Percentiles rank a stretch among this genome's conserved stretches.
phyloP scores from a whole-genome alignment of 768 basidiomycete species.

The Hebeloma cylindrosporum region DNA sequence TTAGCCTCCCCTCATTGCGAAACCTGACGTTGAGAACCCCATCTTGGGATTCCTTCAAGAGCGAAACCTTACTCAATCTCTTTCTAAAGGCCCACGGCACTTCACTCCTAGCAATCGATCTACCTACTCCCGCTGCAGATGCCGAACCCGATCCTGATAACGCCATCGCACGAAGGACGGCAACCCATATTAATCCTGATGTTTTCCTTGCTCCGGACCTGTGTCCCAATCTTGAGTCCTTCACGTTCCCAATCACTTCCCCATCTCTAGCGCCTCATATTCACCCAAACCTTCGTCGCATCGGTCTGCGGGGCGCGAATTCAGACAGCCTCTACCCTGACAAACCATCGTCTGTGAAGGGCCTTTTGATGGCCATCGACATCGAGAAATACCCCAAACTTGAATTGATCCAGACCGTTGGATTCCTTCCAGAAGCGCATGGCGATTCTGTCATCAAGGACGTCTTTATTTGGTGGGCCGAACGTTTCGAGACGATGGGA shows the following conservation, averaged over 20 bases:
- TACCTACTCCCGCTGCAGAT: constrained; percentile 36
- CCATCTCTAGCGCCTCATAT: constrained; percentile 27
- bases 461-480: constrained; percentile 55
- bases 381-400: constrained; percentile 43
- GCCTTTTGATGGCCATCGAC: constrained; percentile 44
- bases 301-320: constrained; percentile 45
- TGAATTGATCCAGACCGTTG: constrained; percentile 47
- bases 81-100: constrained; percentile 45
- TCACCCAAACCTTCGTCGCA: constrained; percentile 42
- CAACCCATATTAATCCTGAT: constrained; percentile 38
- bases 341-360: constrained; percentile 34
- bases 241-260: constrained; percentile 42
- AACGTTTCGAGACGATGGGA: constrained; percentile 47
- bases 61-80: constrained; percentile 26
- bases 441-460: constrained; percentile 44
- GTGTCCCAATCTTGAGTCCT: constrained; percentile 46
- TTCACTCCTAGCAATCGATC: constrained; percentile 39
- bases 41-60: constrained; percentile 16
- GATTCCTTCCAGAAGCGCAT: constrained; percentile 47
- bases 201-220: constrained; percentile 41
- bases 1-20: constrained; percentile 43
- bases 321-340: constrained; percentile 45
- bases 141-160: constrained; percentile 34
- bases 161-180: constrained; percentile 22
- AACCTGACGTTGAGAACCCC: constrained; percentile 41